Evolutionary conservation across 768 basidiomycete species (phyloP), one percentile per base, ranked within the genome.

Genomic region (Pulveroboletus ravenelii): DNA sequence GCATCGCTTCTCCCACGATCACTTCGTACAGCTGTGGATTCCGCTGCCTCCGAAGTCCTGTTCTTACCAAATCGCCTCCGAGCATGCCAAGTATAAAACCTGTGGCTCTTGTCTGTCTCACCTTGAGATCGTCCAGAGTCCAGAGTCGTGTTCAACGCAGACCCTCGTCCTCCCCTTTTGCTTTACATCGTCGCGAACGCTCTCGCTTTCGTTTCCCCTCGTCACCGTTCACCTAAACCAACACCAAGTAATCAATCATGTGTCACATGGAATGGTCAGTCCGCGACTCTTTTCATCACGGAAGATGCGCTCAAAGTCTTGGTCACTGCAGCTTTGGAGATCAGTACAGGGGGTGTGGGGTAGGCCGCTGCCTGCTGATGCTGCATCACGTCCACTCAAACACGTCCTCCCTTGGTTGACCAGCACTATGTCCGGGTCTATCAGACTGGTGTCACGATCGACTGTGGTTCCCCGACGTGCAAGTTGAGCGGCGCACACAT

Each of bases 341-440:
- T 56, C 69, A 72, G 45, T 73, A 75, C 64, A 67, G 71, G 53
- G 74, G 73, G 31, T 75, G 74, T 45, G 67, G 69, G 54, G 73
- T 74, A 56, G 9, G 68, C 57, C n/a, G 14, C 46, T 37, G 8
- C 32, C 39, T 3, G 18, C 42, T 5, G 18, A 34, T 42, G 27
- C 35, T n/a, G 17, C n/a, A 27, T 17, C 29, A 31, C 47, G 48
- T 48, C 42, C 38, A 40, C 51, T 51, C 46, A 50, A 45, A 12
- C 37, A 41, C 36, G 18, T 9, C 23, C 23, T 34, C 7, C 41
- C 48, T 34, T 42, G 36, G 27, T 36, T 13, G 31, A 41, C 40
- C 58, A 87, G 85, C 83, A 85, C 66, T 86, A 83, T 64, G 74
- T 85, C 42, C 72, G 73, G 34, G 59, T 73, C 25, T 87, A 86